Evolutionary conservation across 495 filamentous ascomycete species (phyloP).

Genomic region (Neurospora sp.): DNA sequence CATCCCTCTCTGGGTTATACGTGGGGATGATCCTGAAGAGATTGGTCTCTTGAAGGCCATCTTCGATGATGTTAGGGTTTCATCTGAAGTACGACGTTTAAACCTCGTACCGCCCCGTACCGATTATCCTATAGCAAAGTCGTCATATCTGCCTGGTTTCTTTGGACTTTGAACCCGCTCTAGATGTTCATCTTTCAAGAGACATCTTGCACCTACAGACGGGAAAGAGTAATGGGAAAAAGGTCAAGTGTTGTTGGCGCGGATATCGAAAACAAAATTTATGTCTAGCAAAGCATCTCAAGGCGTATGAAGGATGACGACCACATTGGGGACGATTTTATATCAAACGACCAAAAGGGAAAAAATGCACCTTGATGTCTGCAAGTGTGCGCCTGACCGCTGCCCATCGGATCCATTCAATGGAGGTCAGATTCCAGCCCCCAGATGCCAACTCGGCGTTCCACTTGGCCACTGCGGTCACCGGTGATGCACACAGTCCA

Average conservation of each 20-base stretch:
- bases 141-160: neutral
- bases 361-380: neutral
- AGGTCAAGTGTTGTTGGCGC: neutral
- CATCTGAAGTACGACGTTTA: neutral
- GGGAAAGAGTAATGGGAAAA: neutral
- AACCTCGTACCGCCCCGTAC: conserved; percentile 4
- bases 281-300: neutral
- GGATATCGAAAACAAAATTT: neutral
- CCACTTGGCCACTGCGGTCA: neutral
- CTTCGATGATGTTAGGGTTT: neutral
- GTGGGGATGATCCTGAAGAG: conserved; percentile 18
- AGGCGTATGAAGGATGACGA: neutral
- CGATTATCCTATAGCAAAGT: neutral
- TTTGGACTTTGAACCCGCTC: neutral
- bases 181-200: neutral
- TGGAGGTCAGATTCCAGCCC: neutral
- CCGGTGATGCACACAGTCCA: neutral
- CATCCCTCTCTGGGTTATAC: conserved; percentile 10
- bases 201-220: neutral
- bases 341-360: neutral
- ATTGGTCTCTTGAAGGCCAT: conserved; percentile 8
- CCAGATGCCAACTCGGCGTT: neutral
- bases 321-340: neutral
- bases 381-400: neutral
- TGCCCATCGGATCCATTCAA: neutral